Evolutionary conservation across 1,284 basidiomycete genomes (phyloP).

Genomic region (Cryptococcus sp.): DNA sequence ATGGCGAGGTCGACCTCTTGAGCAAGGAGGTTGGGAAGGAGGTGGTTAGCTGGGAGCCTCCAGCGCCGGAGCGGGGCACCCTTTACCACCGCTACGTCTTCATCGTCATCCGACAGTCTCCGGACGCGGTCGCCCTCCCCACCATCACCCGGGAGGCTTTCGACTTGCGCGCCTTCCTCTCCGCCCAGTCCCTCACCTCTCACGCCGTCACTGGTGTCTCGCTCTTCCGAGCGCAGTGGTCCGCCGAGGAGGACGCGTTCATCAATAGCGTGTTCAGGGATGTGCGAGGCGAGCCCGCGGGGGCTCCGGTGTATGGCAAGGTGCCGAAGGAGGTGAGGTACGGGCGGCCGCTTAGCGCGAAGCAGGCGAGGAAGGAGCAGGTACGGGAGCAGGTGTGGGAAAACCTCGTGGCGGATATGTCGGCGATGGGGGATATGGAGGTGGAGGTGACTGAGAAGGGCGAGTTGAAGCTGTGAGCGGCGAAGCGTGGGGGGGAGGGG

Average conservation of each 20-base stretch:
- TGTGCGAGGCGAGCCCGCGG: constrained; percentile 17
- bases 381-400: constrained; percentile 21
- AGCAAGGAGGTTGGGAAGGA: constrained; percentile 24
- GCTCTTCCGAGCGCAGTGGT: constrained; percentile 39
- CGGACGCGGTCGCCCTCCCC: constrained; percentile 3
- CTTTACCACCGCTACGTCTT: constrained; percentile 40
- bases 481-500: too few species aligned
- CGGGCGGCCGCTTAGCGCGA: constrained; percentile 38
- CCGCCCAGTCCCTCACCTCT: constrained; percentile 10
- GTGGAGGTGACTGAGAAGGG: too few species aligned
- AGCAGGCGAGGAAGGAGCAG: constrained; percentile 22
- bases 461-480: too few species aligned
- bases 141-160: constrained; percentile 27
- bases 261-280: constrained; percentile 29
- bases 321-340: constrained; percentile 54
- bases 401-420: too few species aligned
- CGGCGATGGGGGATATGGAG: too few species aligned
- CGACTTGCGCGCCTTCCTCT: constrained; percentile 30
- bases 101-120: constrained; percentile 31
- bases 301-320: constrained; percentile 66
- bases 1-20: constrained; percentile 50
- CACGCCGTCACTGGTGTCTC: constrained; percentile 30
- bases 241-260: constrained; percentile 26
- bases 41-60: constrained; percentile 40
- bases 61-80: constrained; percentile 35